Percentiles rank a stretch among this genome's conserved stretches.
phyloP scores from a whole-genome alignment of 1,284 basidiomycete genomes.

The Meripilus lineatus region DNA sequence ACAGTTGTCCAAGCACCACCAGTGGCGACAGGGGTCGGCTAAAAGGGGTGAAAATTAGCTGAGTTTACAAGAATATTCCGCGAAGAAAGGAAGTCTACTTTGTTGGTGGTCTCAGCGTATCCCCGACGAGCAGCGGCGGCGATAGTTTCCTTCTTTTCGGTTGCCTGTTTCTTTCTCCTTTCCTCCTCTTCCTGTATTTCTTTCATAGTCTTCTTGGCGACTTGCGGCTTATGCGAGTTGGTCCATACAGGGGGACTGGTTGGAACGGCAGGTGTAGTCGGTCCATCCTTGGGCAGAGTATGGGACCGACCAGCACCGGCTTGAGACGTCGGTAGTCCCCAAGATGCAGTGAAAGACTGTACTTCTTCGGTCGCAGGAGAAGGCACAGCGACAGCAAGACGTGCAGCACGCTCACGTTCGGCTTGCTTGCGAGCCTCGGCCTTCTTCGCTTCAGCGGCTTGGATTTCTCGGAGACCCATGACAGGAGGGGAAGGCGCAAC shows the following conservation, averaged over 20 bases:
- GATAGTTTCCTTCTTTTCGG: slow-evolving; percentile 55
- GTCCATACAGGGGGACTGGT: slow-evolving; percentile 61
- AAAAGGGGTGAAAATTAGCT: background rate
- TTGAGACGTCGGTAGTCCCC: slow-evolving; percentile 76
- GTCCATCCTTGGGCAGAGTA: slow-evolving; percentile 40
- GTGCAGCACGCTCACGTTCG: slow-evolving; percentile 58
- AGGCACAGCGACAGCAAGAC: slow-evolving; percentile 37
- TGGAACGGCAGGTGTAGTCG: slow-evolving; percentile 28
- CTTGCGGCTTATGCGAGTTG: slow-evolving; percentile 43
- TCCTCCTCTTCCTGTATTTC: slow-evolving; percentile 99
- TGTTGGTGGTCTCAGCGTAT: slow-evolving; percentile 77
- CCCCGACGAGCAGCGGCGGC: slow-evolving; percentile 58
- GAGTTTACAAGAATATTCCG: background rate
- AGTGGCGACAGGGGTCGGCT: slow-evolving; percentile 23
- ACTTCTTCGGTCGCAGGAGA: slow-evolving; percentile 42
- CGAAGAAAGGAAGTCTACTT: slow-evolving; percentile 44
- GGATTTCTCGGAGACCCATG: slow-evolving; percentile 89
- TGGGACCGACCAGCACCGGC: slow-evolving; percentile 46
- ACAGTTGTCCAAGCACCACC: slow-evolving; percentile 83
- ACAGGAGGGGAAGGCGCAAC: slow-evolving; percentile 38
- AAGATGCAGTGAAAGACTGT: slow-evolving; percentile 63
- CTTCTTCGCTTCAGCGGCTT: slow-evolving; percentile 87
- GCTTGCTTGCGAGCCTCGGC: slow-evolving; percentile 69
- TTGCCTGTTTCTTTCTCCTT: slow-evolving; percentile 63
- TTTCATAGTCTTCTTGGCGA: slow-evolving; percentile 91